Evolutionary conservation across 305 asterid genomes (phyloP).

Genomic region (Fraxinus nigra): DNA sequence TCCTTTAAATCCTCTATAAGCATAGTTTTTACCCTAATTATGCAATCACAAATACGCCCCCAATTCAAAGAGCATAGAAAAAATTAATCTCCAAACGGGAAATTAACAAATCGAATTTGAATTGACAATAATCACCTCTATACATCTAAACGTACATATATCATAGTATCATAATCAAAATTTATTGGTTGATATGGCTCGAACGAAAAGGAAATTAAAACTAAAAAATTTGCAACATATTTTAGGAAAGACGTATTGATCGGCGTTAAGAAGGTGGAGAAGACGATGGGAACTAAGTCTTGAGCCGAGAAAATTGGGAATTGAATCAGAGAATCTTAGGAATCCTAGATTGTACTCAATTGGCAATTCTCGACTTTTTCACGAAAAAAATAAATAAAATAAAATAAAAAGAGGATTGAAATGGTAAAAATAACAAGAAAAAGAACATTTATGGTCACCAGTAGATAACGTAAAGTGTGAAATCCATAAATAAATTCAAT

Average conservation of each 20-base stretch:
- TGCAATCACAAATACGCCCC: not conserved
- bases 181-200: not conserved
- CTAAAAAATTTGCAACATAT: not conserved
- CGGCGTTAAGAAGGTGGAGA: not conserved
- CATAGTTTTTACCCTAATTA: constrained; percentile 24
- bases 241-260: not conserved
- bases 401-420: not conserved
- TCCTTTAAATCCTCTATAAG: constrained; percentile 34
- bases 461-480: not conserved
- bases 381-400: not conserved
- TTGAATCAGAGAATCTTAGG: constrained; percentile 2
- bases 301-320: not conserved
- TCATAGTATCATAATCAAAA: not conserved
- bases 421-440: not conserved
- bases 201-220: not conserved
- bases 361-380: not conserved
- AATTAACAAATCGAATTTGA: not conserved
- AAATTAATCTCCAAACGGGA: not conserved
- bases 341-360: constrained; percentile 18
- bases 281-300: not conserved
- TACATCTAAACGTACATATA: not conserved
- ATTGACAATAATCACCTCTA: constrained; percentile 1
- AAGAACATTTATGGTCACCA: not conserved
- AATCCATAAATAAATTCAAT: not conserved
- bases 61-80: not conserved